Conservation (phyloP, 2,329 filamentous ascomycete species). For the Lanzia echinophila region DNA sequence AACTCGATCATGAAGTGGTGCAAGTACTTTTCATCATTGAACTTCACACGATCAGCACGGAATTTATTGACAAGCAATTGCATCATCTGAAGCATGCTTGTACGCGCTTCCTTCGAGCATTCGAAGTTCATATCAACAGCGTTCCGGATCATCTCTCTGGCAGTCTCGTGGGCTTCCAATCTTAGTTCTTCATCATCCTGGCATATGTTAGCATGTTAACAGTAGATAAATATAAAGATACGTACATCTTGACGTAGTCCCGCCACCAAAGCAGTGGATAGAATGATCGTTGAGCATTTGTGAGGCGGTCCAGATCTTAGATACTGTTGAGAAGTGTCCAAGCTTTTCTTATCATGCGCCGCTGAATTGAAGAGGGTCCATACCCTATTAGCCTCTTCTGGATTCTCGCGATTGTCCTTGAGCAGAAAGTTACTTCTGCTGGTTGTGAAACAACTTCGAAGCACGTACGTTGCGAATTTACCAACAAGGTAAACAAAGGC, state of each 20-base stretch:
- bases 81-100: constrained; percentile 21
- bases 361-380: constrained; percentile 10
- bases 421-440: constrained; percentile 15
- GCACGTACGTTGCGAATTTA: constrained; percentile 14
- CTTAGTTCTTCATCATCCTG: constrained; percentile 12
- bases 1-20: constrained; percentile 16
- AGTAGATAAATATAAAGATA: not conserved
- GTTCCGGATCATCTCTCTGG: constrained; percentile 21
- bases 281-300: constrained; percentile 8
- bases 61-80: constrained; percentile 30
- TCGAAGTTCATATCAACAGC: constrained; percentile 12
- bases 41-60: constrained; percentile 12
- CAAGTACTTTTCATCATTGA: constrained; percentile 5
- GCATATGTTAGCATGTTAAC: constrained; percentile 8
- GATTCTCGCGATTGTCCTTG: not conserved
- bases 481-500: constrained; percentile 15
- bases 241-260: constrained; percentile 21
- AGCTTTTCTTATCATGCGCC: not conserved
- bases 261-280: constrained; percentile 16
- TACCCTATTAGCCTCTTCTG: constrained; percentile 4
- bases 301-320: constrained; percentile 3
- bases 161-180: constrained; percentile 16
- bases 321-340: constrained; percentile 4
- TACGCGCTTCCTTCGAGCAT: constrained; percentile 13
- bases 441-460: constrained; percentile 17